Evolutionary conservation across 176 grass and related monocot species (phyloP).

Genomic region (Elymus sibiricus): DNA sequence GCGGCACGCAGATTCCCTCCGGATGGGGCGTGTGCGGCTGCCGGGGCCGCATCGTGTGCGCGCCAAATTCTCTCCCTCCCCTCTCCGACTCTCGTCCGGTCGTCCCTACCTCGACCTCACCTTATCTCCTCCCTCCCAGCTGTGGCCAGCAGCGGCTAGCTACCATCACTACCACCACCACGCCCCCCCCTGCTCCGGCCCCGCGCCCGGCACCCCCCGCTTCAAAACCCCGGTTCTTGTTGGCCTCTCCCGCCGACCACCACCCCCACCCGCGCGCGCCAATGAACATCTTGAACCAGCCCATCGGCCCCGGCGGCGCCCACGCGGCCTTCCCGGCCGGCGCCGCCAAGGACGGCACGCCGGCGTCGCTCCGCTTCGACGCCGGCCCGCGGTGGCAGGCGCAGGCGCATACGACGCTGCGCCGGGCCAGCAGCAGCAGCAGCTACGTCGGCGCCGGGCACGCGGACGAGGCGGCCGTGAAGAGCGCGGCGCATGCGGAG

Average conservation of each 20-base stretch:
- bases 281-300: constrained; percentile 86
- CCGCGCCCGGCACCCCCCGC: background rate
- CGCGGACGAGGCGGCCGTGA: background rate
- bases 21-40: constrained; percentile 73
- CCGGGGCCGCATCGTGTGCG: constrained; percentile 35
- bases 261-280: background rate
- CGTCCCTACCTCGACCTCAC: background rate
- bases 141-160: background rate
- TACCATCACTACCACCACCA: background rate
- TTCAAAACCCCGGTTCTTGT: background rate
- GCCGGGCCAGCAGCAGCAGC: constrained; percentile 27
- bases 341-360: constrained; percentile 34
- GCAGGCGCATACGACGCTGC: constrained; percentile 33
- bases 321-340: constrained; percentile 43
- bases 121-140: constrained; percentile 30
- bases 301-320: constrained; percentile 34
- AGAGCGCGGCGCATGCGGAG: background rate
- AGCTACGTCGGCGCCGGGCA: constrained; percentile 39
- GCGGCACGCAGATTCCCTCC: constrained; percentile 24
- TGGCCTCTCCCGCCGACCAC: background rate
- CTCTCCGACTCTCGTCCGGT: background rate
- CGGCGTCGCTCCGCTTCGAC: constrained; percentile 41
- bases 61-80: constrained; percentile 19
- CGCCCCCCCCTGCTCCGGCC: background rate
- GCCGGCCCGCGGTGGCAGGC: constrained; percentile 32